Evolutionary conservation across 1,284 basidiomycete genomes (phyloP).

Genomic region (Ceratobasidium theobromae): DNA sequence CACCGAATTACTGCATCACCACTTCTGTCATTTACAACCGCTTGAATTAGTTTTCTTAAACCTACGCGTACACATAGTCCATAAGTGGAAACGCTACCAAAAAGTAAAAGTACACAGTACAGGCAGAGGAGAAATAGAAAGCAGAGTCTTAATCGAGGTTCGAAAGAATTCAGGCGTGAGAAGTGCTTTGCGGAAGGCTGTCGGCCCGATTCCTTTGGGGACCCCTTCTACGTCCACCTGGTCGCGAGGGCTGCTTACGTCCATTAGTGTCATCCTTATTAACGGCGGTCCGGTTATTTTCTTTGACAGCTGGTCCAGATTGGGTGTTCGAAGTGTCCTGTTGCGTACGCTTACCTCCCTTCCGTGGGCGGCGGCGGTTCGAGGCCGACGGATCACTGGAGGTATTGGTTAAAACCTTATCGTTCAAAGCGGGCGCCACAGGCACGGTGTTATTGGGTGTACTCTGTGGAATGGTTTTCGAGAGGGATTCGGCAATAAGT

Average conservation of each 20-base stretch:
- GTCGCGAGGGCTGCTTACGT: neutral
- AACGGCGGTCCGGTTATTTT: neutral
- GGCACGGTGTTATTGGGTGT: neutral
- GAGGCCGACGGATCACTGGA: neutral
- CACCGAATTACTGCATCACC: no score
- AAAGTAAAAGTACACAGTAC: neutral
- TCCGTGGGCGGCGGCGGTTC: slow-evolving; percentile 7
- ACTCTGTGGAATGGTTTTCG: neutral
- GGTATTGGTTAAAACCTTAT: neutral
- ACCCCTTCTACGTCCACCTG: neutral
- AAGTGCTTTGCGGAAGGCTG: neutral
- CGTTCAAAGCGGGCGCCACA: neutral
- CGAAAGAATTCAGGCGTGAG: neutral
- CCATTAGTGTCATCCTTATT: neutral
- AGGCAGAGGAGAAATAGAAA: no score
- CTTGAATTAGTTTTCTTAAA: neutral
- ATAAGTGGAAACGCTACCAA: neutral
- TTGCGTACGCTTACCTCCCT: neutral
- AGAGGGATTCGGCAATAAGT: neutral
- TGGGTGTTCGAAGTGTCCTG: neutral
- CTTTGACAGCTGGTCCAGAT: slow-evolving; percentile 3
- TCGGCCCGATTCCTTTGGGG: neutral
- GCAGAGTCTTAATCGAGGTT: no score
- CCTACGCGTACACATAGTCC: neutral
- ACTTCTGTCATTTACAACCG: no score